Evolutionary conservation across 23 red algal genomes (phyloP).

Genomic region (Rhodosorus marinus): DNA sequence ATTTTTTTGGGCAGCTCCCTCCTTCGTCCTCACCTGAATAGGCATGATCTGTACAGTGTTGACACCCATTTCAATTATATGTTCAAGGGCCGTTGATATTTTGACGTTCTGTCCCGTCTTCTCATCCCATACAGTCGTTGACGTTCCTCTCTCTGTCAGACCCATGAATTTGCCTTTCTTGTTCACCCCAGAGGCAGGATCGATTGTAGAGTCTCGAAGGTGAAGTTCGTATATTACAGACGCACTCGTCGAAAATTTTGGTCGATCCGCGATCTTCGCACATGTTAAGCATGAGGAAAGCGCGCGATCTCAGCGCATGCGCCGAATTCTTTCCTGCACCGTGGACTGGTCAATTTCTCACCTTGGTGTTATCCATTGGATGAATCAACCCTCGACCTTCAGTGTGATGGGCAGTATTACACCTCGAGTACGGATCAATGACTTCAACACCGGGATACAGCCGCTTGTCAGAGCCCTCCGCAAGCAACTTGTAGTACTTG

Average conservation of each 20-base stretch:
- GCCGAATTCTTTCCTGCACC: too few species aligned
- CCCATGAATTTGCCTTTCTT: constrained; percentile 60
- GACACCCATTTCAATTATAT: constrained; percentile 58
- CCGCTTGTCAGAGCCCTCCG: constrained; percentile 31
- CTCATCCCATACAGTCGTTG: background rate
- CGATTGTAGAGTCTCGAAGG: constrained; percentile 56
- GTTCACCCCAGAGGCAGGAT: constrained; percentile 9
- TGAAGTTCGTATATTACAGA: constrained; percentile 64
- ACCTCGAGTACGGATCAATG: constrained; percentile 67
- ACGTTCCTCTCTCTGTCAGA: constrained; percentile 22
- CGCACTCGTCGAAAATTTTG: constrained; percentile 2
- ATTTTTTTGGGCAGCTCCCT: too few species aligned
- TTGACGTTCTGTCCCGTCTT: background rate
- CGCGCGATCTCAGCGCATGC: too few species aligned
- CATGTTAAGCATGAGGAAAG: too few species aligned
- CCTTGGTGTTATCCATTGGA: constrained; percentile 17
- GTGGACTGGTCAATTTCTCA: too few species aligned
- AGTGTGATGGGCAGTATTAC: constrained; percentile 56
- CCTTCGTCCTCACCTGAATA: too few species aligned
- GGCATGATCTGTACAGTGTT: constrained; percentile 62
- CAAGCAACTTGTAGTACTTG: constrained; percentile 59
- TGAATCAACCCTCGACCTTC: constrained; percentile 55
- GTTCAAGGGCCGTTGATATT: constrained; percentile 29
- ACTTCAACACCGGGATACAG: constrained; percentile 73
- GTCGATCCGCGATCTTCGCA: too few species aligned